Conservation (phyloP, 2,329 filamentous ascomycete species). For the Cucurbitaria berberidis region DNA sequence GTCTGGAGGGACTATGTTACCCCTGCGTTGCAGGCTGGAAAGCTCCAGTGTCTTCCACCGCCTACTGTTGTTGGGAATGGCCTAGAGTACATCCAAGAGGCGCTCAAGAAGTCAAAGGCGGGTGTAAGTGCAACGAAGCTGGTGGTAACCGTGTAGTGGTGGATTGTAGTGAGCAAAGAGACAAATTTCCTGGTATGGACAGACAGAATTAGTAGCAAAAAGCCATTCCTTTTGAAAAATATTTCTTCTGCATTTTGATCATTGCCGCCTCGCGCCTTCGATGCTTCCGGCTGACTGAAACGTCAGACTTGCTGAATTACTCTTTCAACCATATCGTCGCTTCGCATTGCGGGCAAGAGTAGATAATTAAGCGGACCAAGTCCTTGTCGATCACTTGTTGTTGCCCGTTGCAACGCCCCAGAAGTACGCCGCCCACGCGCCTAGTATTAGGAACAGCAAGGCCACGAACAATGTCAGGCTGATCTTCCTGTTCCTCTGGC, state of each 20-base stretch:
- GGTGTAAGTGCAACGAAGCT: constrained; percentile 51
- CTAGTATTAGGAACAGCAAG: constrained; percentile 57
- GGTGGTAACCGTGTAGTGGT: constrained; percentile 43
- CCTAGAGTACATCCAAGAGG: constrained; percentile 34
- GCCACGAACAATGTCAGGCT: constrained; percentile 54
- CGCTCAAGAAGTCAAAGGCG: constrained; percentile 28
- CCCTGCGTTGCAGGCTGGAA: constrained; percentile 28
- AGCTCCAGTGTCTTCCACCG: constrained; percentile 31
- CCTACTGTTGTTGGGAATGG: constrained; percentile 36
- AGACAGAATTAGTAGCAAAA: too few relatives aligned
- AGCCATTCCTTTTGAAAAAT: too few relatives aligned
- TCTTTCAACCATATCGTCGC: too few relatives aligned
- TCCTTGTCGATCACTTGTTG: too few relatives aligned
- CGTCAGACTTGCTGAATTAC: too few relatives aligned
- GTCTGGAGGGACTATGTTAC: constrained; percentile 37
- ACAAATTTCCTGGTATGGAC: too few relatives aligned
- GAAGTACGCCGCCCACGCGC: constrained; percentile 64
- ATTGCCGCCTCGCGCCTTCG: too few relatives aligned
- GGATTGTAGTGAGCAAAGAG: too few relatives aligned
- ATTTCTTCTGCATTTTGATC: too few relatives aligned
- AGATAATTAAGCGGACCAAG: too few relatives aligned
- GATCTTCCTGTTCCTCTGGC: constrained; percentile 46
- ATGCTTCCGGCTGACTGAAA: too few relatives aligned
- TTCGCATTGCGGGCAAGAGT: too few relatives aligned
- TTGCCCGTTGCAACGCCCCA: constrained; percentile 65